phyloP scores from a whole-genome alignment of 1,284 basidiomycete genomes.

The Melampsora larici-populina region DNA sequence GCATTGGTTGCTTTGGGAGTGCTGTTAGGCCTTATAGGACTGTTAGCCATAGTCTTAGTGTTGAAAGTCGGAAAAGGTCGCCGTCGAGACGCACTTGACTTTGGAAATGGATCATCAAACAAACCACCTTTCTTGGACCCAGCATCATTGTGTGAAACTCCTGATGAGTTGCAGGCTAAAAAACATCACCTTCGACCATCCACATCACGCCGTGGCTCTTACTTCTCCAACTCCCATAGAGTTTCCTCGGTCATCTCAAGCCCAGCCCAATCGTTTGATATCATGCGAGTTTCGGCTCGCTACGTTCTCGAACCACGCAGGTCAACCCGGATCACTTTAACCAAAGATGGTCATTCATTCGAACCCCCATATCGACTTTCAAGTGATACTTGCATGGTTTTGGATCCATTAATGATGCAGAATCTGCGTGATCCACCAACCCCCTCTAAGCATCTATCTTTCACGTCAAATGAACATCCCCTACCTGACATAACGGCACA shows the following conservation, averaged over 20 bases:
- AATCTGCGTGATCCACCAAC: neutral
- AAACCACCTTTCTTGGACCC: neutral
- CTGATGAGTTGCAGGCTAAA: no score
- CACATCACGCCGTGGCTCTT: no score
- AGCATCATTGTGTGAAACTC: no score
- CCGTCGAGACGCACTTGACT: neutral
- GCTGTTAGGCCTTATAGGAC: neutral
- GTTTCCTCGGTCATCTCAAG: neutral
- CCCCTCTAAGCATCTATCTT: neutral
- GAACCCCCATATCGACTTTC: neutral
- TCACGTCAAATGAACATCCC: neutral
- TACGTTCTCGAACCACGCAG: neutral
- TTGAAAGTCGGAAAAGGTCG: neutral
- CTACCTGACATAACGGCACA: neutral
- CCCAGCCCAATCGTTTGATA: neutral
- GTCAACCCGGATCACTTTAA: no score
- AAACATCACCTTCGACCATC: no score
- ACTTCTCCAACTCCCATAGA: neutral
- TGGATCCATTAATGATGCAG: neutral
- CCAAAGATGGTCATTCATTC: neutral
- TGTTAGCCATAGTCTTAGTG: neutral
- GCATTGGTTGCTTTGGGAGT: neutral
- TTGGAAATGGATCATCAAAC: neutral
- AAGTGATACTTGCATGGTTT: neutral
- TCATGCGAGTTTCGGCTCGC: neutral